These are phyloP conservation scores for Arctostaphylos glauca DNA, from an alignment of 148 eudicot genomes.

Conservation along the genomic window DNA sequence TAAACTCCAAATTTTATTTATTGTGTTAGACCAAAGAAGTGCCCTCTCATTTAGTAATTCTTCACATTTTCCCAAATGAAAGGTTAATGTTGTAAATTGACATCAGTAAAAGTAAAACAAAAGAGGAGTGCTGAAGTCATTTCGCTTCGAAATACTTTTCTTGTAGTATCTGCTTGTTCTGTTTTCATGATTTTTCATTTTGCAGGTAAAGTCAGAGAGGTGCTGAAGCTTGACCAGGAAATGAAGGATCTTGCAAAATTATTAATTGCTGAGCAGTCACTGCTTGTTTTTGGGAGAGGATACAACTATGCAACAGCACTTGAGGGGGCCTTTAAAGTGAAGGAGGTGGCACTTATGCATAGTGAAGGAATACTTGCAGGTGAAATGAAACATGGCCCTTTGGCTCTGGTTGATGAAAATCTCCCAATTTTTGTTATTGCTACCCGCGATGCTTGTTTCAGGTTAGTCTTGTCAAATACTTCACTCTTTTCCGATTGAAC, in stretches of 20 bases:
- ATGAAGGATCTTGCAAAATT: slow-evolving; percentile 89
- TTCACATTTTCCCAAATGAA: neutral
- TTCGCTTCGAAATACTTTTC: neutral
- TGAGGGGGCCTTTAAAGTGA: slow-evolving; percentile 97
- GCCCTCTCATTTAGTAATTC: neutral
- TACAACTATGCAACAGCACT: slow-evolving; percentile 96
- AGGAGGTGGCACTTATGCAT: slow-evolving; percentile 97
- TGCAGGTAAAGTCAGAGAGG: slow-evolving; percentile 82
- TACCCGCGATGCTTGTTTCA: slow-evolving; percentile 89
- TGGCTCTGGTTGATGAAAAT: slow-evolving; percentile 90
- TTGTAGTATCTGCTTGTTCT: neutral
- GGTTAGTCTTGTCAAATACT: slow-evolving; percentile 35
- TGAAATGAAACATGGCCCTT: slow-evolving; percentile 98
- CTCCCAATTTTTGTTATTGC: slow-evolving; percentile 94
- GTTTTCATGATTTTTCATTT: neutral
- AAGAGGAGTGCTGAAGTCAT: neutral
- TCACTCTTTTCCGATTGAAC: neutral
- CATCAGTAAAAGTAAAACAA: neutral
- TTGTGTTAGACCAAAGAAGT: neutral
- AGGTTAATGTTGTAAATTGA: neutral
- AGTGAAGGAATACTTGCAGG: slow-evolving; percentile 99
- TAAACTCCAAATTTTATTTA: neutral
- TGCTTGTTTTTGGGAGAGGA: slow-evolving; percentile 97
- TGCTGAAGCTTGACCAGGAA: slow-evolving; percentile 80
- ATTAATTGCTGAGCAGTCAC: slow-evolving; percentile 83